Evolutionary conservation across 2,329 filamentous ascomycete genomes (phyloP), one percentile per base, ranked within the genome.

Genomic region (Penicillium sp.): DNA sequence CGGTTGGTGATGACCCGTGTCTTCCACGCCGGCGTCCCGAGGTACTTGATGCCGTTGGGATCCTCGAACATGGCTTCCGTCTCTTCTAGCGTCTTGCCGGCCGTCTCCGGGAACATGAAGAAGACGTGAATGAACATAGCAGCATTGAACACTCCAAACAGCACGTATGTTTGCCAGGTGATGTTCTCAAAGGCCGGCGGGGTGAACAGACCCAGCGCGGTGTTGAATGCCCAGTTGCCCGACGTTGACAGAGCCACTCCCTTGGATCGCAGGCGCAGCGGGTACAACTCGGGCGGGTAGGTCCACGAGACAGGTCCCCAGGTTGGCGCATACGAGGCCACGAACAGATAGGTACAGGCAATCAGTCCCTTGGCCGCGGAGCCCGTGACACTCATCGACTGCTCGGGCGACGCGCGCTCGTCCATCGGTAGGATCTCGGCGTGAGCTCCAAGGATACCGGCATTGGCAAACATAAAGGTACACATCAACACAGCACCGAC

Each of bases 401-500:
- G 57, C 55, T 33, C 60, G 45, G 50, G 50, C 5, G 21, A 49
- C 9, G 7, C 26, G 9, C 49, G 40, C 23, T 52, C 34, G 30
- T 18, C 32, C 41, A 46, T 32, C 2, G 53, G 49, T 8, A 55
- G 23, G 17, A 65, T 60, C 8, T 27, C 44, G 8, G 55, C 62
- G 1, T 52, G 56, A 0, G 49, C 60, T 5, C 66, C 72, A 32
- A 75, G 62, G 13, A 76, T 49, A 17, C 66, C 73, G 15, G 68
- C 74, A 46, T 74, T 74, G 48, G 68, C 59, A 54, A 71, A 76
- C 45, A 76, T 66, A 53, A 64, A 67, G 7, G 60, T 64, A 17
- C 62, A 62, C 85, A 90, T 89, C 49, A 86, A 72, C 41, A 80
- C 72, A 7, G 85, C 82, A 41, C 87, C 87, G 20, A 84, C 65